Percentiles rank a stretch among this genome's conserved stretches.
Conservation (phyloP, 129 eudicot genomes). For the Arctium minus region DNA sequence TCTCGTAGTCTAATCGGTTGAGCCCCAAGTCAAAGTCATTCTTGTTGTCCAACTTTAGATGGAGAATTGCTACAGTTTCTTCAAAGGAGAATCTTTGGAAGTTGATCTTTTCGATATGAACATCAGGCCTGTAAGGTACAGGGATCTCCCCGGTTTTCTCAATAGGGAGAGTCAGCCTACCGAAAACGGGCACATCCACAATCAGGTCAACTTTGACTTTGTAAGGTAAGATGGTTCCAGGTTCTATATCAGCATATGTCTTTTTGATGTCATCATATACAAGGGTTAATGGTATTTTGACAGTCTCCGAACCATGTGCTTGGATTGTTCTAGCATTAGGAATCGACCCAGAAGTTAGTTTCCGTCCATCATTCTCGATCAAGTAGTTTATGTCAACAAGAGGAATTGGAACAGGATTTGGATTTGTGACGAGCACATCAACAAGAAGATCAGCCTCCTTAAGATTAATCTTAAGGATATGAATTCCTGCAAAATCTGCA, state of each 20-base stretch:
- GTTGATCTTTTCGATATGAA: constrained; percentile 76
- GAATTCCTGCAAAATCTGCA: constrained; percentile 87
- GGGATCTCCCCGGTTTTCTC: constrained; percentile 96
- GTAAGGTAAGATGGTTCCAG: constrained; percentile 89
- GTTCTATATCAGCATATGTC: constrained; percentile 70
- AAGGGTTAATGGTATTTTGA: constrained; percentile 66
- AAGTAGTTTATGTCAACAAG: constrained; percentile 87
- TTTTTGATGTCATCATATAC: constrained; percentile 72
- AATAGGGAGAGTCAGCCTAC: constrained; percentile 80
- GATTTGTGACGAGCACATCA: constrained; percentile 82
- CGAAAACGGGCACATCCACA: constrained; percentile 88
- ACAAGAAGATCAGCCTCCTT: constrained; percentile 73
- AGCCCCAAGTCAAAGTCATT: constrained; percentile 87
- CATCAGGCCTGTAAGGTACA: constrained; percentile 86
- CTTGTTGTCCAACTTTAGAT: constrained; percentile 86
- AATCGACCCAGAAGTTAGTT: constrained; percentile 84
- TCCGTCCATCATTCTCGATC: constrained; percentile 88
- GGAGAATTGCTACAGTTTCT: constrained; percentile 78
- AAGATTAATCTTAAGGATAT: constrained; percentile 70
- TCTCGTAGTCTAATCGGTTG: constrained; percentile 73
- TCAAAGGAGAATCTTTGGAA: constrained; percentile 85
- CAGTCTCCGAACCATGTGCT: constrained; percentile 97
- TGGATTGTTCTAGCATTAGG: constrained; percentile 97
- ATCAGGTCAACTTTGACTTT: constrained; percentile 75
- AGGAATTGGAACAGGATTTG: constrained; percentile 91